Base-by-base conservation (phyloP, 176 grass and related monocot genomes). In the Oryza glaberrima region DNA sequence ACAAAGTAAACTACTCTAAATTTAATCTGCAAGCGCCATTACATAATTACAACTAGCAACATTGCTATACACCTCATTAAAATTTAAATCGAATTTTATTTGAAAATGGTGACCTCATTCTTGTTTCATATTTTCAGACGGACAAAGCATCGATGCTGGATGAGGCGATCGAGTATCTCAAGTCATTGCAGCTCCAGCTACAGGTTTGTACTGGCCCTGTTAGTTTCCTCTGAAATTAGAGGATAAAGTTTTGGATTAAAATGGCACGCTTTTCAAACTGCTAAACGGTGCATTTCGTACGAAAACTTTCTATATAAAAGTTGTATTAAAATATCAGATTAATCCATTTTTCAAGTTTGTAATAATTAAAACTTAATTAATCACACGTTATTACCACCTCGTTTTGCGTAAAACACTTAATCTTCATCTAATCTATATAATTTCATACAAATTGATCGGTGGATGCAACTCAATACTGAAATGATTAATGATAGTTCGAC, bases 91-190 rank as follows among this genome's bases (percentile, higher is more conserved):
- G 3, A 41, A 19, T 7, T 16, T 10, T 3, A 51, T 14, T 34
- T 26, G 26, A 35, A 35, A 73, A 30, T 64, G 28, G n/a, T 1
- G 13, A 76, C 70, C 61, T 72, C 0, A 36, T 49, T 65, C 14
- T 81, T 32, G 0, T 69, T 38, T 20, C 52, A 58, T 9, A 44
- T 48, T 60, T 72, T 69, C 80, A 98, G 96, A 90, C 91, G 2
- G 96, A 95, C 77, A 98, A 90, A 81, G 93, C 89, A 49, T 95
- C 93, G 8, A 95, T 98, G 96, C 73, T 98, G 34, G 96, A 98
- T 66, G 93, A 98, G 71, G 93, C 96, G 13, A 98, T 98, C 56
- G 85, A 94, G 85, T 95, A 95, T 81, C 92, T 98, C 79, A 98
- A 95, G 70, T 88, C 91, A 30, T 85, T 98, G 81, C 93, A 94